Conservation (phyloP, 345 rosid genomes). For the Trapa incisa region DNA sequence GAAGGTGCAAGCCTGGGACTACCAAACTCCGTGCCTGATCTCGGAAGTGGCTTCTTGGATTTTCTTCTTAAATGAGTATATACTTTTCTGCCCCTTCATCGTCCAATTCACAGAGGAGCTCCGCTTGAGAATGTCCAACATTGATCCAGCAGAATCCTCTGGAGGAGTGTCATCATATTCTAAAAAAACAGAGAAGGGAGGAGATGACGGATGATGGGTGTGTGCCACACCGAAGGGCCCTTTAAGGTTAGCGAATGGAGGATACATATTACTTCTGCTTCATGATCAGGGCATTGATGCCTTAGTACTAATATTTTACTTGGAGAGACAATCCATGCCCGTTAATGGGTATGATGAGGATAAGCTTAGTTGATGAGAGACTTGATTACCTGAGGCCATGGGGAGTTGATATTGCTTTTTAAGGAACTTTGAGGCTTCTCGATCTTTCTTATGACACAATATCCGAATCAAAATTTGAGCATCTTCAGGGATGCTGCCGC, state of each 20-base stretch:
- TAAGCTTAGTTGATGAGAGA: not conserved
- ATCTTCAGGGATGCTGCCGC: conserved; percentile 36
- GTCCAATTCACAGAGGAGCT: conserved; percentile 63
- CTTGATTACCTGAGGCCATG: conserved; percentile 69
- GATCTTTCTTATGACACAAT: conserved; percentile 91
- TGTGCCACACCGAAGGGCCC: not conserved
- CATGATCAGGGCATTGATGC: not conserved
- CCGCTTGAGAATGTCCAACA: conserved; percentile 53
- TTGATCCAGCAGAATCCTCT: conserved; percentile 26
- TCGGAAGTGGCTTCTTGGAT: conserved; percentile 76
- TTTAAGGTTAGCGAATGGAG: no score
- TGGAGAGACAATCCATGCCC: no score
- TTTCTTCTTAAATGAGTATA: conserved; percentile 56
- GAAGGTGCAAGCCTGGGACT: not conserved
- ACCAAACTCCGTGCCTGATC: conserved; percentile 53
- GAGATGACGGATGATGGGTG: not conserved
- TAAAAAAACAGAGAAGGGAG: conserved; percentile 14
- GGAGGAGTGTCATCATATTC: conserved; percentile 58
- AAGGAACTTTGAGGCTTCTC: conserved; percentile 71
- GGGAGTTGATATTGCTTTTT: conserved; percentile 82
- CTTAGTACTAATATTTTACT: not conserved
- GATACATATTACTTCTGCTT: not conserved
- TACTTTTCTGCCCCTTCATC: conserved; percentile 42
- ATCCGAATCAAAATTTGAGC: conserved; percentile 75
- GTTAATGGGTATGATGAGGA: no score